A percentile compares a stretch with the other conserved stretches of the same genome.
Conservation (phyloP, 202 grass and related monocot species). For the Saccharum hybrid region DNA sequence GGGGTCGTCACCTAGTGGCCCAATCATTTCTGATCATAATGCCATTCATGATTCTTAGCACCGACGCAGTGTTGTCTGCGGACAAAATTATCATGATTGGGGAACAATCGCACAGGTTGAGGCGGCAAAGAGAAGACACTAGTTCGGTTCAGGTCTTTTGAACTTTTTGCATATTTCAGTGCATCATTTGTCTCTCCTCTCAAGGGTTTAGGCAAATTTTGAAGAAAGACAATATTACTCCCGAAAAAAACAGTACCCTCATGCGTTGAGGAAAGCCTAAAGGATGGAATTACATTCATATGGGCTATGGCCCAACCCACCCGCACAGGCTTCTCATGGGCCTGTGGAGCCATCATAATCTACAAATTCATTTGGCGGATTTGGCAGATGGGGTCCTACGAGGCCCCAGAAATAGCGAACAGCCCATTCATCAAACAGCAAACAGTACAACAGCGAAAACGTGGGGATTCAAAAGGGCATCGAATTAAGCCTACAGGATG, state of each 20-base stretch:
- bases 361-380: neutral
- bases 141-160: neutral
- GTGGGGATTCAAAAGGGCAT: neutral
- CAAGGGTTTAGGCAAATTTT: neutral
- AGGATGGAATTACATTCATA: neutral
- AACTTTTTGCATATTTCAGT: neutral
- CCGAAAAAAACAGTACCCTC: neutral
- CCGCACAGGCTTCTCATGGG: neutral
- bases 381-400: neutral
- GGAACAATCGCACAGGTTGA: neutral
- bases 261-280: neutral
- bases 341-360: neutral
- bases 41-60: slow-evolving; percentile 7
- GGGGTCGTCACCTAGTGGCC: neutral
- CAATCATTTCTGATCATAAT: slow-evolving; percentile 2
- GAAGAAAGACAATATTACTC: neutral
- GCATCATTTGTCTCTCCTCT: neutral
- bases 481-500: neutral
- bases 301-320: neutral
- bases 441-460: neutral
- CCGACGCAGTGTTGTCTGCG: neutral
- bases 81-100: slow-evolving; percentile 29
- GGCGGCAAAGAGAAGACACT: neutral
- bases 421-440: neutral
- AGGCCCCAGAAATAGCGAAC: neutral